Conservation (phyloP, 768 basidiomycete genomes). For the Obba rivulosa region DNA sequence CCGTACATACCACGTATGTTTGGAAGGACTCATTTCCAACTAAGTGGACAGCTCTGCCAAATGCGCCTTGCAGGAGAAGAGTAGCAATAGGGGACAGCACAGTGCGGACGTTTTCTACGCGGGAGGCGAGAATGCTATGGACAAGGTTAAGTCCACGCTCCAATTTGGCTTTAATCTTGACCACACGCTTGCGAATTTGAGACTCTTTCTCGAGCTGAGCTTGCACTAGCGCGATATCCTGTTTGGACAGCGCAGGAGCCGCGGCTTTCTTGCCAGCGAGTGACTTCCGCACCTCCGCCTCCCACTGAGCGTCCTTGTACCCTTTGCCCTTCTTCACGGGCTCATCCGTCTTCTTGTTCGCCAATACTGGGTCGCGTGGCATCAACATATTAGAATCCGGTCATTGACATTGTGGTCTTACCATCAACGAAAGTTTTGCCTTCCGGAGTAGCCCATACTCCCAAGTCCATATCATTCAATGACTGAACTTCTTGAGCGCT, state of each 20-base stretch:
- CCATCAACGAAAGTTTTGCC: slow-evolving; percentile 82
- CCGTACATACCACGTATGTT: slow-evolving; percentile 67
- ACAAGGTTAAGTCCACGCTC: slow-evolving; percentile 69
- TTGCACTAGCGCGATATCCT: slow-evolving; percentile 78
- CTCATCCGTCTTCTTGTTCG: slow-evolving; percentile 48
- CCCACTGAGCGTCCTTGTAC: slow-evolving; percentile 90
- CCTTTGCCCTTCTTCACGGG: slow-evolving; percentile 74
- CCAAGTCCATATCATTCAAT: slow-evolving; percentile 69
- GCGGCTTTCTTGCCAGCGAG: slow-evolving; percentile 67
- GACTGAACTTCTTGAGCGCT: slow-evolving; percentile 49
- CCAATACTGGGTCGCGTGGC: slow-evolving; percentile 44
- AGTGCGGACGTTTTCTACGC: slow-evolving; percentile 45
- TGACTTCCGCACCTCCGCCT: slow-evolving; percentile 84
- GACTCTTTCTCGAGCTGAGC: slow-evolving; percentile 81
- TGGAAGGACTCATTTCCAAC: slow-evolving; percentile 60
- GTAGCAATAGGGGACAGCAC: slow-evolving; percentile 55
- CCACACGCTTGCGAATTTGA: slow-evolving; percentile 57
- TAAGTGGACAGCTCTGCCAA: slow-evolving; percentile 56
- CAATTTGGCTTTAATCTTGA: slow-evolving; percentile 45
- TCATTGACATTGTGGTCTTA: slow-evolving; percentile 24
- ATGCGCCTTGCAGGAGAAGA: slow-evolving; percentile 60
- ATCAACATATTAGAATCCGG: not conserved
- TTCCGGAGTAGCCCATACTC: slow-evolving; percentile 81
- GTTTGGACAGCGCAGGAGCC: slow-evolving; percentile 60
- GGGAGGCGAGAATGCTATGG: slow-evolving; percentile 48